Base-by-base conservation (phyloP, 2,329 filamentous ascomycete species). In the Trichoderma koningii region DNA sequence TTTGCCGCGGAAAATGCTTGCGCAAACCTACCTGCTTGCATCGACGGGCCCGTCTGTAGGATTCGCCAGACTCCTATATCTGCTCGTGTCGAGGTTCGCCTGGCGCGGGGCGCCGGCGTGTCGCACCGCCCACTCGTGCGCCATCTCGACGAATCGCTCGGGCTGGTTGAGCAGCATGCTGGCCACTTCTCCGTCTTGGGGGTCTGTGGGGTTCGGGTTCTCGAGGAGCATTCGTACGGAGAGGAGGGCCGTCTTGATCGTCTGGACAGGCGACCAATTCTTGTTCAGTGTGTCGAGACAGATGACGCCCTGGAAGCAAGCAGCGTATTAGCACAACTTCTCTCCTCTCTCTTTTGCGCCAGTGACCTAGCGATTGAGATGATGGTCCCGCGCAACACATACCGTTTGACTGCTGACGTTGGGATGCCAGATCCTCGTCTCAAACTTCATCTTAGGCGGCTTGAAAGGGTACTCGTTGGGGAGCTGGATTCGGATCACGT, bases 381-480 rank as follows among this genome's bases (percentile, higher is more conserved):
- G 14, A 14, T 4, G 12, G 3, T 10, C 34, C 9, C 4, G 34
- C 12, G 10, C 34, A 38, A 5, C 10, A 60, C 88, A 73, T 80
- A 96, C 93, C 47, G 93, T 97, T 75, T 95, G 90, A 73, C 90
- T 94, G 83, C 91, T 96, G 79, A 99, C 87, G 74, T 99, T 99
- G 41, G 95, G 95, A 76, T 99, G 95, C 93, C 93, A 99, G 71
- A 98, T 89, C 77, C 89, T 93, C 69, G 95, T 99, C 69, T 89
- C 86, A 74, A 98, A 98, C 72, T 87, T 89, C 90, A 99, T 98
- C 66, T 86, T 77, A 5, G 95, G 95, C 4, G 94, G 92, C 71
- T 93, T 90, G 81, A 99, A 99, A 0, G 95, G 95, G 73, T 99
- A 99, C 70, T 91, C 90, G 68, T 85, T 85, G 0, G 94, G 93